Base-by-base conservation (phyloP, 257 asterid genomes). In the Gentiana dahurica region DNA sequence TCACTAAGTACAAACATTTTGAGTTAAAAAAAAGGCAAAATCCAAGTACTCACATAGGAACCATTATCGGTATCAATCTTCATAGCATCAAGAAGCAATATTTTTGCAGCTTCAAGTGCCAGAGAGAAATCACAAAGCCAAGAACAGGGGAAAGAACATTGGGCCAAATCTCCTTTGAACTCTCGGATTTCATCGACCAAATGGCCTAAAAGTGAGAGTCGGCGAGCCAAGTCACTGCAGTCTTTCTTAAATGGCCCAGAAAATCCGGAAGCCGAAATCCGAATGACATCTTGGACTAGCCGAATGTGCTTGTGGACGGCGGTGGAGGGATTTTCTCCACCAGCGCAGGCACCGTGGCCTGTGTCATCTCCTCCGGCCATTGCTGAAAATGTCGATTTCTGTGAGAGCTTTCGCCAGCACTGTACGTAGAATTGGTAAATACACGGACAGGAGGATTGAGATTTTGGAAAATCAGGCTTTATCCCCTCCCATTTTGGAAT, bases 141-240 rank as follows among this genome's bases (percentile, higher is more conserved):
- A 32, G 81, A 74, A 62, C 15, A 34, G 56, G 64, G 64, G n/a
- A 77, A 61, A 51, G 77, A 73, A 49, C 79, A 75, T 45, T 76
- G 58, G 34, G 65, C 69, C 71, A 71, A 32, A 52, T 64, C 66
- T 50, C 68, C 70, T 12, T 76, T 75, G 24, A 80, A 76, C 62
- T 84, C 94, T 74, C 79, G 77, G 49, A 91, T 81, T 69, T 91
- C 98, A 48, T 87, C 96, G 45, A 83, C 78, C 66, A 87, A 72
- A 79, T 91, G 89, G 15, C 82, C 82, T 66, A 91, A 73, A 43
- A 91, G 87, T 8, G 94, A 72, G 53, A 85, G 70, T 54, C 92
- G 79, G 41, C 98, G 84, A 46, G 78, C 81, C 74, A 91, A 75
- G 71, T 85, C 94, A 24, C 84, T 78, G 57, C 92, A 87, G 73